These are phyloP conservation scores for Calocera viscosa DNA, from an alignment of 768 basidiomycete species.

Conservation along the genomic window DNA sequence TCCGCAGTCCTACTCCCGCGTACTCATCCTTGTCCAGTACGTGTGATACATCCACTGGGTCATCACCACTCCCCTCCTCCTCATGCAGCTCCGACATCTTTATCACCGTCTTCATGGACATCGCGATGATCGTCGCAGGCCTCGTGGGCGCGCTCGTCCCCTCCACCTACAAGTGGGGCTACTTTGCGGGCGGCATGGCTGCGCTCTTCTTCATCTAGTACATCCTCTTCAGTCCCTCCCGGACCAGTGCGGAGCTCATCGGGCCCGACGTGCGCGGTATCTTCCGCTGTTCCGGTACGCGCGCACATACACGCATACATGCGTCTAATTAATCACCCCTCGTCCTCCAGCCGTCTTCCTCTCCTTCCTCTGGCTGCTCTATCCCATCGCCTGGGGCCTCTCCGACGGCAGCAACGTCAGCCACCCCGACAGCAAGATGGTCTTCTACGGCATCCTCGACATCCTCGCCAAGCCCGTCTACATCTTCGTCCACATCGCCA, in stretches of 20 bases:
- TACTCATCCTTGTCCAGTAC: constrained; percentile 19
- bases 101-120: constrained; percentile 35
- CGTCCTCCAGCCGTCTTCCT: constrained; percentile 32
- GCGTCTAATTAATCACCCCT: too few relatives aligned
- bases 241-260: constrained; percentile 22
- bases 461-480: constrained; percentile 29
- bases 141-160: constrained; percentile 40
- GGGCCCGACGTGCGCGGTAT: constrained; percentile 22
- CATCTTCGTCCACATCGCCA: constrained; percentile 24
- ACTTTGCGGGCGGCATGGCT: constrained; percentile 36
- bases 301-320: too few relatives aligned
- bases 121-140: constrained; percentile 31
- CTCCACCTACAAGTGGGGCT: constrained; percentile 44
- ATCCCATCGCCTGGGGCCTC: constrained; percentile 46
- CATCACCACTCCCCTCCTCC: constrained; percentile 42
- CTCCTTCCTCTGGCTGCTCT: constrained; percentile 43
- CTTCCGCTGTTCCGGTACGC: constrained; percentile 19
- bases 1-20: too few relatives aligned
- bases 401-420: constrained; percentile 43
- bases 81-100: constrained; percentile 41
- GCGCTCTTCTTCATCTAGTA: constrained; percentile 41
- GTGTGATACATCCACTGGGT: constrained; percentile 47
- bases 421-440: constrained; percentile 40
- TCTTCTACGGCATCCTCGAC: constrained; percentile 41
- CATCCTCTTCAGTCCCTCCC: constrained; percentile 21